These are phyloP conservation scores for Apiospora saccharicola DNA, from an alignment of 2,329 filamentous ascomycete genomes.

Conservation along the genomic window DNA sequence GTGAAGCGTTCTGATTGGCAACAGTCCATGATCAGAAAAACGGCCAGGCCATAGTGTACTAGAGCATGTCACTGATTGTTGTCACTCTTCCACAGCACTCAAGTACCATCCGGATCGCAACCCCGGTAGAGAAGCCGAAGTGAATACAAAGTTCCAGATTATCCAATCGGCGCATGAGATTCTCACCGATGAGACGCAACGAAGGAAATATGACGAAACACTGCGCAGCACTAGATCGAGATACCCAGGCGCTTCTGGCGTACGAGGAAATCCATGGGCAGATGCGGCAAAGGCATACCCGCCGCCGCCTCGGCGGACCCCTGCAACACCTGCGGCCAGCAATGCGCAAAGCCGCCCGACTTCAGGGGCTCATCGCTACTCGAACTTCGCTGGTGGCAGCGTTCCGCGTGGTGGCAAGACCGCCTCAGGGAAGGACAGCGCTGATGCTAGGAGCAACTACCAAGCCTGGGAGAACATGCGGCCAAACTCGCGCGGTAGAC, in stretches of 20 bases:
- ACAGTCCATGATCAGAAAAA: not conserved
- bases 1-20: slow-evolving; percentile 30
- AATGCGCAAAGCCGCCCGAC: slow-evolving; percentile 32
- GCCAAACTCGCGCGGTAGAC: slow-evolving; percentile 29
- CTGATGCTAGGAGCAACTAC: slow-evolving; percentile 36
- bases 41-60: not conserved
- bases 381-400: slow-evolving; percentile 34
- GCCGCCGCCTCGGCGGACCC: slow-evolving; percentile 53
- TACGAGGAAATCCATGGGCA: slow-evolving; percentile 65
- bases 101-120: slow-evolving; percentile 92
- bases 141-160: slow-evolving; percentile 82
- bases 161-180: slow-evolving; percentile 89
- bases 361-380: slow-evolving; percentile 55
- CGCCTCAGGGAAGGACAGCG: slow-evolving; percentile 36
- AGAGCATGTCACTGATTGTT: slow-evolving; percentile 27
- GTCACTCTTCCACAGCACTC: slow-evolving; percentile 63
- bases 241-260: slow-evolving; percentile 59
- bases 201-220: slow-evolving; percentile 61
- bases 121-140: slow-evolving; percentile 80
- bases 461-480: slow-evolving; percentile 49
- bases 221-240: slow-evolving; percentile 46
- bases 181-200: slow-evolving; percentile 58
- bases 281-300: slow-evolving; percentile 58
- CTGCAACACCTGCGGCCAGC: slow-evolving; percentile 26
- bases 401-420: slow-evolving; percentile 34